Base-by-base conservation (phyloP, 2,329 filamentous ascomycete genomes). In the Aspergillus candidus region DNA sequence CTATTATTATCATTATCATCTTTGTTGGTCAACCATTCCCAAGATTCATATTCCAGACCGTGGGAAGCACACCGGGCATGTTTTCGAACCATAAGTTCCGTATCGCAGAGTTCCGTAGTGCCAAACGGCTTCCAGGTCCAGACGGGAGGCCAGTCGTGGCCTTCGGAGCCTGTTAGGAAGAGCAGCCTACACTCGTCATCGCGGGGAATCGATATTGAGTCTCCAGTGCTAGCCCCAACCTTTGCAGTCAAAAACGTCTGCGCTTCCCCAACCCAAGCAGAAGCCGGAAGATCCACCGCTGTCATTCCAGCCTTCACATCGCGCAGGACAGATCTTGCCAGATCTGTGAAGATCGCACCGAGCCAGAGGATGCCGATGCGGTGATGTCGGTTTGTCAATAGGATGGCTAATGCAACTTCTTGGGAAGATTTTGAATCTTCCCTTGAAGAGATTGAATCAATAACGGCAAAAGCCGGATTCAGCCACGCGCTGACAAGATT, bases 401-500 rank as follows among this genome's bases (percentile, higher is more conserved):
- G 22, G 7, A 35, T 32, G 8, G 48, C 47, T 10, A 53, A 18
- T 18, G 11, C 12, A 29, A 43, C 36, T 33, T 39, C 14, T 1
- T 17, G 41, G 14, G 40, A 34, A 14, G 35, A 42, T 22, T 52
- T 41, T 3, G 51, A 38, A 11, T 14, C 35, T 33, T 39, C 14
- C 1, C 17, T 42, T 13, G 41, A 35, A 15, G 35, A 43, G 22
- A 54, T 40, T 3, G 51, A 40, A 40, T 52, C 35, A 11, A 54
- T 11, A 14, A 53, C 30, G 4, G 47, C 46, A 45, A 58, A 52
- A 4, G 43, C 47, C 2, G 56, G 51, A n/a, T 52, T 54, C 3
- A 56, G 13, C 50, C 53, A 56, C 10, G 55, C 50, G 39, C 52
- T 56, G 38, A 55, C 52, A 22, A 57, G 40, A 30, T 56, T 58